These are phyloP conservation scores for Hordeum marinum DNA, from an alignment of 176 grass and related monocot species.

Conservation along the genomic window DNA sequence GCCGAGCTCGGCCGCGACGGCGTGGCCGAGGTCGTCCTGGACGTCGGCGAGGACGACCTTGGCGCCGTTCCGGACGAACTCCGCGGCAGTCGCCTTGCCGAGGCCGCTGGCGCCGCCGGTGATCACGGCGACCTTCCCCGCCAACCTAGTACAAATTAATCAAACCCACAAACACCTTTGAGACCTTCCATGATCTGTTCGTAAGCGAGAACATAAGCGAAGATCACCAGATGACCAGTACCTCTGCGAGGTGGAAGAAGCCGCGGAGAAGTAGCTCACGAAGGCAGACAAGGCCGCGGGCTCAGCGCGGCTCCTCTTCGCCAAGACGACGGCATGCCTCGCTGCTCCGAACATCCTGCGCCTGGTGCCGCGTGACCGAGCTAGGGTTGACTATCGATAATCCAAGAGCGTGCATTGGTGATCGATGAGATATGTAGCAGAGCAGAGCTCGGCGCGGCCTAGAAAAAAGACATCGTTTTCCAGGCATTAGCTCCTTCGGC, in stretches of 20 bases:
- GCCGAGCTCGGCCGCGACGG: slow-evolving; percentile 23
- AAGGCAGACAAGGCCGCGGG: background rate
- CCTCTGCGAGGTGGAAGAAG: background rate
- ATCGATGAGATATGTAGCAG: background rate
- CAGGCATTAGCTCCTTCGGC: background rate
- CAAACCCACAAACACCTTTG: background rate
- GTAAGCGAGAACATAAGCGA: background rate
- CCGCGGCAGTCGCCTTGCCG: slow-evolving; percentile 13
- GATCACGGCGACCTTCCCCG: slow-evolving; percentile 38
- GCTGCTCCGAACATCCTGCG: background rate
- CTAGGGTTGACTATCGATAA: background rate
- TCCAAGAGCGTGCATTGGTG: background rate
- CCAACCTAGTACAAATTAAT: background rate
- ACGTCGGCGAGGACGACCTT: slow-evolving; percentile 38
- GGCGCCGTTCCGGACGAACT: slow-evolving; percentile 27
- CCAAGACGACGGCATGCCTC: background rate
- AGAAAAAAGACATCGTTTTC: background rate
- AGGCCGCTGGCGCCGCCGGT: slow-evolving; percentile 40
- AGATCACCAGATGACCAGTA: background rate
- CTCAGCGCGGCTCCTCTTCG: background rate
- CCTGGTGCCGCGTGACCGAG: too few relatives aligned
- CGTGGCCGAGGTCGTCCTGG: slow-evolving; percentile 35
- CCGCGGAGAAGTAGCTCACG: background rate
- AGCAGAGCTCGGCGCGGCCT: background rate
- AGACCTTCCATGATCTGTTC: background rate